Base-by-base conservation (phyloP, 2,329 filamentous ascomycete species). In the Tolypocladium tundrense region DNA sequence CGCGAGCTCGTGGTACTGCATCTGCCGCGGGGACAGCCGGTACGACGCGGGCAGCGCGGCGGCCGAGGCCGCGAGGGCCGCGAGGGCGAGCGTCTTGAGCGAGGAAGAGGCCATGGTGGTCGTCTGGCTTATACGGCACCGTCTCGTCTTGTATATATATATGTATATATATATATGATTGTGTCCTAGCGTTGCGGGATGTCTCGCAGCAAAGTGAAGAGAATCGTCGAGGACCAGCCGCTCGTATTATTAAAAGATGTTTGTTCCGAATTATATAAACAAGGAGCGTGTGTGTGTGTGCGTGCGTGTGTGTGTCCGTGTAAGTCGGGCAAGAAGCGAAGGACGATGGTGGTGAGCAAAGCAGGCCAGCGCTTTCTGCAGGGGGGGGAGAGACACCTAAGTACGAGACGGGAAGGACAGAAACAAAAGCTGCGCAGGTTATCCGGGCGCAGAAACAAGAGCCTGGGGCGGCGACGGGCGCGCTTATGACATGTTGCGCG, bases 31-130 rank as follows among this genome's bases (percentile, higher is more conserved):
- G n/a, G 69, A 76, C 60, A 82, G 67, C 68, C 72, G 77, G 43
- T 73, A 73, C 35, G 70, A 62, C 6, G 75, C 68, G 24, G 80
- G 80, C 45, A 80, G 66, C 31, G 80, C 80, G n/a, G 73, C 73
- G 56, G 74, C 74, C 33, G 75, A 65, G 59, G 76, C 73, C 19
- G 73, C 74, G 64, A 83, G 69, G 62, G 73, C 73, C 57, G 76
- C 75, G 61, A 81, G 65, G 61, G 75, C 63, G 51, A 67, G 67
- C 58, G 70, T 74, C 72, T 77, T 80, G 61, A 72, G 19, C 19
- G 48, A 58, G 41, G 48, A 58, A 41, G 67, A 69, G 59, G 63
- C 61, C 68, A 74, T 77, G 2, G 5, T 54, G 2, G 31, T 55
- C n/a, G 39, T 11, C 24, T 16, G 3, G 11, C n/a, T 40, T 24